Conservation (phyloP, 1,139 yeast species). For the Debaryomycetaceae sp. region DNA sequence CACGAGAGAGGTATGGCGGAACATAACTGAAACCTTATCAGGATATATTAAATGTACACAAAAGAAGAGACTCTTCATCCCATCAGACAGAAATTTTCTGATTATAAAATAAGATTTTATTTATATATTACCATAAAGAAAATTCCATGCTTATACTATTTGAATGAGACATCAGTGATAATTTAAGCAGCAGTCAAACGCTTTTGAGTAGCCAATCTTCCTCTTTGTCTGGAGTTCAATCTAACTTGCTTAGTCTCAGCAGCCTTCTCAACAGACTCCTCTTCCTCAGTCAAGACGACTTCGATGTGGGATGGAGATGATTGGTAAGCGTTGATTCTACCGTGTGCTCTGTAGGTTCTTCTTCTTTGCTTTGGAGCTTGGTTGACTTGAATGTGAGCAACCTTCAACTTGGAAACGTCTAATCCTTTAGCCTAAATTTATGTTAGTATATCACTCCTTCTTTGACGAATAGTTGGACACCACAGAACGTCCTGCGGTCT, state of each 20-base stretch:
- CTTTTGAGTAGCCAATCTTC: constrained; percentile 87
- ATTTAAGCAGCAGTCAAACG: constrained; percentile 37
- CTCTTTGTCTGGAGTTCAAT: constrained; percentile 88
- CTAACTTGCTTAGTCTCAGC: constrained; percentile 77
- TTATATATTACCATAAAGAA: constrained; percentile 3
- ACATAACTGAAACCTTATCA: constrained; percentile 4
- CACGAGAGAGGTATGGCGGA: too few species aligned
- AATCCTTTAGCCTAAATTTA: constrained; percentile 76
- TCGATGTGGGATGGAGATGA: constrained; percentile 99
- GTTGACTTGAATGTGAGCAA: constrained; percentile 99
- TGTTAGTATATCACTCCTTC: background rate
- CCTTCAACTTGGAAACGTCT: constrained; percentile 88
- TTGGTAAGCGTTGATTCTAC: constrained; percentile 99
- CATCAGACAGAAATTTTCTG: constrained; percentile 8
- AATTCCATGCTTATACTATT: constrained; percentile 5
- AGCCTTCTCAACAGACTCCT: constrained; percentile 92
- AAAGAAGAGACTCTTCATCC: constrained; percentile 9
- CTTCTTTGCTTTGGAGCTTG: constrained; percentile 99
- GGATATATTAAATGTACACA: constrained; percentile 12
- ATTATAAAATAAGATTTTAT: constrained; percentile 3
- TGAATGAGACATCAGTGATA: constrained; percentile 3
- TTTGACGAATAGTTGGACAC: too few species aligned
- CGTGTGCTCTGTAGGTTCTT: constrained; percentile 99
- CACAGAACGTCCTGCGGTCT: too few species aligned
- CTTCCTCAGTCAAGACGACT: constrained; percentile 93